Percentiles rank a stretch among this genome's conserved stretches.
phyloP scores from a whole-genome alignment of 805 yeast species.

The Maudiozyma pseudohumilis region DNA sequence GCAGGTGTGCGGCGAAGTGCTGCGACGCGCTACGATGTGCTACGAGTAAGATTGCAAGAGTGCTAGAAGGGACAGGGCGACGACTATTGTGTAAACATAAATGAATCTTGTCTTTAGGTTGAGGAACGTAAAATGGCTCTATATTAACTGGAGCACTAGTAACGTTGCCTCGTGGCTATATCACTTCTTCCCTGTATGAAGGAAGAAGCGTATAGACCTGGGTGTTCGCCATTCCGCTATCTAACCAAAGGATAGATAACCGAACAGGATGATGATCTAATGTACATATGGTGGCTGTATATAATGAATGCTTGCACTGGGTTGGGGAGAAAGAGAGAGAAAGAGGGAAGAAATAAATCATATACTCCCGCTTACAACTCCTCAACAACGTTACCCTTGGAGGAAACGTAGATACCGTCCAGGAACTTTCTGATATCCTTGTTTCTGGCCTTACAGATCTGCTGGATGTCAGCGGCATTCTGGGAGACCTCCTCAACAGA shows the following conservation, averaged over 20 bases:
- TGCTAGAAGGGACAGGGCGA: no score
- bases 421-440: constrained; percentile 99
- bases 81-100: no score
- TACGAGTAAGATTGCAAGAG: no score
- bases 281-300: not conserved
- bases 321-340: not conserved
- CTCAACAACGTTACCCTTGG: constrained; percentile 79
- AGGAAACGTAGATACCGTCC: constrained; percentile 99
- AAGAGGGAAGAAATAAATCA: not conserved
- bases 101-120: no score
- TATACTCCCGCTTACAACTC: constrained; percentile 35
- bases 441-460: constrained; percentile 86
- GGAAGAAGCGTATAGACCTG: not conserved
- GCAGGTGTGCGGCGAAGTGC: no score
- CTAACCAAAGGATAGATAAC: not conserved
- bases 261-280: not conserved
- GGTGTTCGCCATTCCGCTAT: not conserved
- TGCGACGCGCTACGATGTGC: no score
- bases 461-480: not conserved
- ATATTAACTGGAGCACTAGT: constrained; percentile 12
- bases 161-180: constrained; percentile 7
- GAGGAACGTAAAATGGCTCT: constrained; percentile 12
- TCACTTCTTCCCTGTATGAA: not conserved
- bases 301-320: not conserved
- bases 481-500: constrained; percentile 80